A percentile compares a stretch with the other conserved stretches of the same genome.
Evolutionary conservation across 805 yeast species (phyloP).

Genomic region (Teunomyces aglyptinius): DNA sequence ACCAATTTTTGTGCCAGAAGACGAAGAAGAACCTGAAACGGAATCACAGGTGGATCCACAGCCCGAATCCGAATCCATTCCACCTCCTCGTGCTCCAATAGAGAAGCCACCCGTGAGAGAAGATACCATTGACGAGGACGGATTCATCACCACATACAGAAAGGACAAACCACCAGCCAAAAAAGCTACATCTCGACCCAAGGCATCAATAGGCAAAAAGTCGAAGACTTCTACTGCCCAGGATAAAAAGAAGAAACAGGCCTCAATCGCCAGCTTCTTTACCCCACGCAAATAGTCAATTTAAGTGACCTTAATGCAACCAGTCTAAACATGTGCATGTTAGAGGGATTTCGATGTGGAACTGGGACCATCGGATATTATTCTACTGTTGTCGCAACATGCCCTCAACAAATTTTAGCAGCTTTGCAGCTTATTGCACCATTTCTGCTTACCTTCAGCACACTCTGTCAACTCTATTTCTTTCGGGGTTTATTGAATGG

Average conservation of each 20-base stretch:
- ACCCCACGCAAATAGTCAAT: constrained; percentile 28
- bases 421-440: not conserved
- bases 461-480: not conserved
- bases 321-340: no score
- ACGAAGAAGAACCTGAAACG: constrained; percentile 5
- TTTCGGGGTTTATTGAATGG: no score
- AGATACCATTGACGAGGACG: constrained; percentile 46
- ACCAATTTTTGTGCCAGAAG: constrained; percentile 8
- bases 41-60: not conserved
- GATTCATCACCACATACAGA: constrained; percentile 44
- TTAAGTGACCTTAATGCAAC: not conserved
- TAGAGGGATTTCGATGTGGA: no score
- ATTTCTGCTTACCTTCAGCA: not conserved
- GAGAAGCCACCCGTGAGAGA: not conserved
- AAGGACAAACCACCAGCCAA: constrained; percentile 18
- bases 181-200: constrained; percentile 9
- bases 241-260: constrained; percentile 34
- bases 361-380: no score
- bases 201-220: constrained; percentile 8
- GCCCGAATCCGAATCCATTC: not conserved
- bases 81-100: not conserved
- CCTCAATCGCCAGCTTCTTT: constrained; percentile 49
- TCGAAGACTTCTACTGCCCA: constrained; percentile 7
- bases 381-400: no score
- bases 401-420: not conserved